Evolutionary conservation across 805 yeast genomes (phyloP).

Genomic region (Komagataella kurtzmanii): DNA sequence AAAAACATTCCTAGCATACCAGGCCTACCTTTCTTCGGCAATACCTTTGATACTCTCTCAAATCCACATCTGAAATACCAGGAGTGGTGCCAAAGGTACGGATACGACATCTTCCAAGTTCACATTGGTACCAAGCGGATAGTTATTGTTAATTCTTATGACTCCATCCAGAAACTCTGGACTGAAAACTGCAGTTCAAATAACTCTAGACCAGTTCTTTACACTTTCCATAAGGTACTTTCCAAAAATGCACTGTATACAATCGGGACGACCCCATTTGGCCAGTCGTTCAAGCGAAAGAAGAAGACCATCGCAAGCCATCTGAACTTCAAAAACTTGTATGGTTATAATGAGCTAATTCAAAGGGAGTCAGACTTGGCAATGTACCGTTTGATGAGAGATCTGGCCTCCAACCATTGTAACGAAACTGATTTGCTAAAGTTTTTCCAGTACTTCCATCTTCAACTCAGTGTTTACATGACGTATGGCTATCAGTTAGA

Average conservation of each 20-base stretch:
- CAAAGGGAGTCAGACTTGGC: slow-evolving; percentile 22
- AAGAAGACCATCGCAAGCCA: slow-evolving; percentile 33
- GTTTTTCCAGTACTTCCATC: slow-evolving; percentile 12
- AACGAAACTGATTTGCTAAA: not conserved
- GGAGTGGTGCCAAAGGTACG: slow-evolving; percentile 28
- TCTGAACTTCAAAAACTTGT: slow-evolving; percentile 25
- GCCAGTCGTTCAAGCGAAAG: slow-evolving; percentile 28
- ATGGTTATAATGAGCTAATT: slow-evolving; percentile 19
- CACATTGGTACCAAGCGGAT: slow-evolving; percentile 43
- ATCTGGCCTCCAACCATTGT: not conserved
- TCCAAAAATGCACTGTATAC: slow-evolving; percentile 44
- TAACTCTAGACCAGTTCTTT: slow-evolving; percentile 53
- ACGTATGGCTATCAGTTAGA: slow-evolving; percentile 42
- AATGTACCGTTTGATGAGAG: not conserved
- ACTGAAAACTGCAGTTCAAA: slow-evolving; percentile 31
- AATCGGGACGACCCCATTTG: slow-evolving; percentile 52
- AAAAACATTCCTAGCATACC: slow-evolving; percentile 28
- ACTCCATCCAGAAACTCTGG: slow-evolving; percentile 43
- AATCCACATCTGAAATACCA: slow-evolving; percentile 38
- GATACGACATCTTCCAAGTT: slow-evolving; percentile 40
- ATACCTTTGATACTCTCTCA: slow-evolving; percentile 24
- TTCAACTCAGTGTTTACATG: slow-evolving; percentile 33
- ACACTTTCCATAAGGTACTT: slow-evolving; percentile 55
- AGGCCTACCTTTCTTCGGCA: slow-evolving; percentile 39
- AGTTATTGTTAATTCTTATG: slow-evolving; percentile 55